These are phyloP conservation scores for Gaeumannomyces tritici DNA, from an alignment of 2,329 filamentous ascomycete species.

Conservation along the genomic window DNA sequence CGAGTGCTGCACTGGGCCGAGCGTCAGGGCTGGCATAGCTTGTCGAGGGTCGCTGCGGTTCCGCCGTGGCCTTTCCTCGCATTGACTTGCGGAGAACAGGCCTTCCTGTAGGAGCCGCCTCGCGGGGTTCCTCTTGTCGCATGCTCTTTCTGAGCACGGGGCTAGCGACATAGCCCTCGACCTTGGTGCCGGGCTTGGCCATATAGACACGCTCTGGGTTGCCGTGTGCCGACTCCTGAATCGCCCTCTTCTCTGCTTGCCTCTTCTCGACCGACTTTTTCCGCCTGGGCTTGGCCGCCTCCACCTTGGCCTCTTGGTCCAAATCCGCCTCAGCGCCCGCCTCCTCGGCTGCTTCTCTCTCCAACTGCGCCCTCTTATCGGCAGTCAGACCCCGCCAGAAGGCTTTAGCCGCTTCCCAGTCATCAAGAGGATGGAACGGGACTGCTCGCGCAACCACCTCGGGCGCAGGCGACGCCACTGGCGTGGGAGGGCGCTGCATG, in stretches of 20 bases:
- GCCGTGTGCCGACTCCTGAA: slow-evolving; percentile 22
- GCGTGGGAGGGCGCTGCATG: neutral
- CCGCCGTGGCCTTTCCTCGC: slow-evolving; percentile 10
- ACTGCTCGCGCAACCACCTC: neutral
- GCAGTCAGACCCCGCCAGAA: slow-evolving; percentile 60
- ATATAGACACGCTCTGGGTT: slow-evolving; percentile 16
- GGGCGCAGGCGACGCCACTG: neutral
- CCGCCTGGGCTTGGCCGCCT: slow-evolving; percentile 24
- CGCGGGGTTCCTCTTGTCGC: slow-evolving; percentile 10
- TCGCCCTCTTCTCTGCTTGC: slow-evolving; percentile 25
- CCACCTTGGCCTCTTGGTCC: slow-evolving; percentile 22
- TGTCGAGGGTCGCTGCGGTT: neutral
- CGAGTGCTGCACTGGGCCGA: neutral
- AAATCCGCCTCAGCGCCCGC: slow-evolving; percentile 36
- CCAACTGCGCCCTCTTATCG: slow-evolving; percentile 53
- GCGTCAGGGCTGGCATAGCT: neutral
- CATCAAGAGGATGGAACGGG: slow-evolving; percentile 19
- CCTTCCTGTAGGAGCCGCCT: slow-evolving; percentile 2
- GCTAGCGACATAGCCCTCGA: slow-evolving; percentile 6
- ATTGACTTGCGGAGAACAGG: slow-evolving; percentile 23
- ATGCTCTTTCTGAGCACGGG: slow-evolving; percentile 12
- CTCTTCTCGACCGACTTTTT: slow-evolving; percentile 32
- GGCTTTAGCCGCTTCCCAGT: slow-evolving; percentile 60
- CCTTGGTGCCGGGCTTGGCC: slow-evolving; percentile 19
- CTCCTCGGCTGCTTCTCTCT: slow-evolving; percentile 46